Evolutionary conservation across 2,329 filamentous ascomycete species (phyloP).

Genomic region (Talaromyces sp.): DNA sequence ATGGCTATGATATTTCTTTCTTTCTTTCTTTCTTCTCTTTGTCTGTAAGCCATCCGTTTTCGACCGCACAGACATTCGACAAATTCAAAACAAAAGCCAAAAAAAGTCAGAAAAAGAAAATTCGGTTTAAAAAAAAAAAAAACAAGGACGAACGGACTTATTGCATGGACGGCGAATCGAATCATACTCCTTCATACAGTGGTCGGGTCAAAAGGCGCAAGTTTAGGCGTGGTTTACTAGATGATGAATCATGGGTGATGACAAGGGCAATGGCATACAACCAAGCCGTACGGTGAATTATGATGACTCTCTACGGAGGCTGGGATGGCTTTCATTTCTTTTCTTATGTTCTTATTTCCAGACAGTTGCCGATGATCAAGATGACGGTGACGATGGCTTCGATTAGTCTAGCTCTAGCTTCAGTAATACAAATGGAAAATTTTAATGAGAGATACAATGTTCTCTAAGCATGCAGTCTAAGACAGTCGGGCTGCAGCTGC

Average conservation of each 20-base stretch:
- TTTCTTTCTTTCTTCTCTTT: slow-evolving; percentile 1
- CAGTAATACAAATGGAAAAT: neutral
- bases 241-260: slow-evolving; percentile 2
- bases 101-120: neutral
- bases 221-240: slow-evolving; percentile 1
- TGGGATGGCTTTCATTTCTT: slow-evolving; percentile 2
- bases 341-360: neutral
- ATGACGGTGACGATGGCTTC: neutral
- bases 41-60: neutral
- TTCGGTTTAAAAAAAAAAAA: neutral
- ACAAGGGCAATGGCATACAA: neutral
- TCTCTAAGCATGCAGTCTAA: neutral
- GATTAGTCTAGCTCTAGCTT: neutral
- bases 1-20: neutral
- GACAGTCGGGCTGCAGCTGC: neutral
- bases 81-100: neutral
- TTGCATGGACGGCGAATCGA: slow-evolving; percentile 9
- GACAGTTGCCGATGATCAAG: neutral
- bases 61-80: neutral
- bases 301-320: neutral
- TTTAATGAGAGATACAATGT: no score
- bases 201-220: neutral
- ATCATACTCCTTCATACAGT: neutral
- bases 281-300: neutral
- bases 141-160: neutral